phyloP scores from a whole-genome alignment of 768 basidiomycete species.

The Amanita rubescens region DNA sequence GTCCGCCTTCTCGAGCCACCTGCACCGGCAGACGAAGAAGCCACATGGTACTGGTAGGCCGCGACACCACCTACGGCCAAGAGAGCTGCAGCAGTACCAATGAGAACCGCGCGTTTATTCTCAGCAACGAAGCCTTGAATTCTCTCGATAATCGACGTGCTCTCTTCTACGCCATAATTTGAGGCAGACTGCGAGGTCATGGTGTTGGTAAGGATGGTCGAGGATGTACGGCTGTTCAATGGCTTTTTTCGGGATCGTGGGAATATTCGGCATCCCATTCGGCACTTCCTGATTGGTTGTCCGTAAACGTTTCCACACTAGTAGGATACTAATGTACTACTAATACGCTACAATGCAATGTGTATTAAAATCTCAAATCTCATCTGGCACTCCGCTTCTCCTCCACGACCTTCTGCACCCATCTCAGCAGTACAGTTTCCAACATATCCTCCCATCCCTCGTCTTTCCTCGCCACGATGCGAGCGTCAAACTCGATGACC shows the following conservation, averaged over 20 bases:
- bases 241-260: neutral
- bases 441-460: conserved; percentile 82
- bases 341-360: too few relatives aligned
- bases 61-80: conserved; percentile 68
- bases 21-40: conserved; percentile 51
- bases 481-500: conserved; percentile 62
- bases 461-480: conserved; percentile 63
- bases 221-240: neutral
- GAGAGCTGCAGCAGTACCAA: conserved; percentile 66
- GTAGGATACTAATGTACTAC: too few relatives aligned
- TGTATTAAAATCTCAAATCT: neutral
- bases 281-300: too few relatives aligned
- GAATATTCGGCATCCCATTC: neutral
- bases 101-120: conserved; percentile 67
- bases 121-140: conserved; percentile 64
- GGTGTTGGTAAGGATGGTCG: neutral
- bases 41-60: conserved; percentile 48
- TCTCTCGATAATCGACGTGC: conserved; percentile 44
- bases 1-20: conserved; percentile 27
- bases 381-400: conserved; percentile 44
- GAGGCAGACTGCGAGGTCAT: neutral
- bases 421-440: conserved; percentile 49
- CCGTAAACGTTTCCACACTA: too few relatives aligned
- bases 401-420: conserved; percentile 62
- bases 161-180: conserved; percentile 7